Evolutionary conservation across 208 protist genomes (phyloP).

Genomic region (Leishmania tarentolae): DNA sequence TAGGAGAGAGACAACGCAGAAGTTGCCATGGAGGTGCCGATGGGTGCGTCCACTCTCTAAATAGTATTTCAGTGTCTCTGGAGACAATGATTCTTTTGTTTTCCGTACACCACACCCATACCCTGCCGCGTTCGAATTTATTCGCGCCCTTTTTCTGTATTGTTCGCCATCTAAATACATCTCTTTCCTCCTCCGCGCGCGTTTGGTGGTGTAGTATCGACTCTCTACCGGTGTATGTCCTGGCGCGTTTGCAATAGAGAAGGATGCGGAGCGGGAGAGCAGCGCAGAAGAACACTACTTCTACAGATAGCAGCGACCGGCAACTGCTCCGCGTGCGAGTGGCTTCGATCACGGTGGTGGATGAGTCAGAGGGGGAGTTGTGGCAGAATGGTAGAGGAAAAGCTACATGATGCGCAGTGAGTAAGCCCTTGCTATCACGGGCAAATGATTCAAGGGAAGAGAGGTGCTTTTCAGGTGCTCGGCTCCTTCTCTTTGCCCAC

Average conservation of each 20-base stretch:
- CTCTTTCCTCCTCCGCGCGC: not conserved
- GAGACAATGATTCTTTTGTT: not conserved
- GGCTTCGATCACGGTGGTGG: not conserved
- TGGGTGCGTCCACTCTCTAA: not conserved
- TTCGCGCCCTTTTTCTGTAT: not conserved
- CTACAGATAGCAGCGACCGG: not conserved
- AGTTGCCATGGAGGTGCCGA: not conserved
- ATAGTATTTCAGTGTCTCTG: not conserved
- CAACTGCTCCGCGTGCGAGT: not conserved
- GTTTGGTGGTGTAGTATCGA: not conserved
- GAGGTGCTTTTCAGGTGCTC: not conserved
- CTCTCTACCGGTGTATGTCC: not conserved
- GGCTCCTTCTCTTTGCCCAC: not conserved
- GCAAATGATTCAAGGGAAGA: not conserved
- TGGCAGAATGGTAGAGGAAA: not conserved
- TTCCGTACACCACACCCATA: not conserved
- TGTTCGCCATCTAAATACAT: not conserved
- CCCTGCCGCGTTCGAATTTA: not conserved
- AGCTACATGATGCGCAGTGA: not conserved
- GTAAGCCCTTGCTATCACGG: not conserved
- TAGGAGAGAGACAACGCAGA: not conserved
- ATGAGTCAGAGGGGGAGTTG: not conserved
- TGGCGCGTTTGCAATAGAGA: not conserved
- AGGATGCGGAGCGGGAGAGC: not conserved
- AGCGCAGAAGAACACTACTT: not conserved